Evolutionary conservation across 169 alveolate species (phyloP).

Genomic region (Plasmodium gaboni): DNA sequence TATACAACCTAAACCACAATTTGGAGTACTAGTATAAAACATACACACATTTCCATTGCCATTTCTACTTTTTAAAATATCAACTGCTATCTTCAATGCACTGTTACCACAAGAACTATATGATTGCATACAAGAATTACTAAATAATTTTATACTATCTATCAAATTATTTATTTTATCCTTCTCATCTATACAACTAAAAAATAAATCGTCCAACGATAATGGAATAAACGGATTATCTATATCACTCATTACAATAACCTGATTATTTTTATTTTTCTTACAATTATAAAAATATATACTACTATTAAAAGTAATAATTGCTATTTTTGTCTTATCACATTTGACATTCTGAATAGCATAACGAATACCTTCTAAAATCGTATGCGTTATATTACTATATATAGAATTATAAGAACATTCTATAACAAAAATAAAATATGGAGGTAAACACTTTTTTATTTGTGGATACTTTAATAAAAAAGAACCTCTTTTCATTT

Average conservation of each 20-base stretch:
- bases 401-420: slow-evolving; percentile 61
- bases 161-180: slow-evolving; percentile 49
- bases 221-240: slow-evolving; percentile 69
- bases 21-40: slow-evolving; percentile 83
- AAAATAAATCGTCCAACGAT: slow-evolving; percentile 51
- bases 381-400: slow-evolving; percentile 57
- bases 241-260: slow-evolving; percentile 71
- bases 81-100: slow-evolving; percentile 81
- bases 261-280: slow-evolving; percentile 21
- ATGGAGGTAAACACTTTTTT: slow-evolving; percentile 57
- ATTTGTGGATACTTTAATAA: slow-evolving; percentile 43
- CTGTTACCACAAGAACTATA: slow-evolving; percentile 79
- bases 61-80: slow-evolving; percentile 76
- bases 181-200: slow-evolving; percentile 76
- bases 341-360: slow-evolving; percentile 66
- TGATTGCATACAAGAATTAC: slow-evolving; percentile 34
- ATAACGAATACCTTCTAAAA: slow-evolving; percentile 59
- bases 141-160: slow-evolving; percentile 56
- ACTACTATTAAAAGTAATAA: slow-evolving; percentile 37
- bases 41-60: slow-evolving; percentile 80
- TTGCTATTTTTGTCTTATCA: slow-evolving; percentile 56
- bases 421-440: slow-evolving; percentile 65
- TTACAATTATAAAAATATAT: slow-evolving; percentile 54
- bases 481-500: slow-evolving; percentile 37
- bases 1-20: slow-evolving; percentile 79